Conservation (phyloP, 2,329 filamentous ascomycete species). For the Sphaerostilbella broomeana region DNA sequence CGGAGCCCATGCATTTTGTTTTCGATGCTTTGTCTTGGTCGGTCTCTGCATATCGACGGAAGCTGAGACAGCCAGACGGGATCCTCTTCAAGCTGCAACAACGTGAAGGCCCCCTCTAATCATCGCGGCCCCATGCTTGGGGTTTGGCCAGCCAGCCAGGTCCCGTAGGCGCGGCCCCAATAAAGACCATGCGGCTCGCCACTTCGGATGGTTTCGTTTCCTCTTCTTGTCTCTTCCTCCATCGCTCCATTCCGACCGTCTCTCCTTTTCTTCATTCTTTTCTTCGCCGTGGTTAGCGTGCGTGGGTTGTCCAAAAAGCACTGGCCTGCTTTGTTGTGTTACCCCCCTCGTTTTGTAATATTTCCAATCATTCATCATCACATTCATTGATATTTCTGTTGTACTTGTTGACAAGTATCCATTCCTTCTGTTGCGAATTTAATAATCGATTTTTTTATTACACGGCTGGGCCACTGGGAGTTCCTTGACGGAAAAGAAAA, state of each 20-base stretch:
- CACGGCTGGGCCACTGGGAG: slow-evolving; percentile 8
- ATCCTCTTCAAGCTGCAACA: slow-evolving; percentile 6
- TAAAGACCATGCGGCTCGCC: slow-evolving; percentile 2
- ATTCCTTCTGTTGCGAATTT: slow-evolving; percentile 1
- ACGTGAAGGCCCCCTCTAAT: slow-evolving; percentile 3
- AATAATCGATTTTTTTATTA: slow-evolving; percentile 1
- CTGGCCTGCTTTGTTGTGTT: slow-evolving; percentile 17
- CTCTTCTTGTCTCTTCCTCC: slow-evolving; percentile 7
- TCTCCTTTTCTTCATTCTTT: slow-evolving; percentile 7
- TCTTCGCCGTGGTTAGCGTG: background rate
- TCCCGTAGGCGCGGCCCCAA: slow-evolving; percentile 3
- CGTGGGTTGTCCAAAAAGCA: slow-evolving; percentile 15
- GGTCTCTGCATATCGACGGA: slow-evolving; percentile 1
- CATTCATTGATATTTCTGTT: slow-evolving; percentile 7
- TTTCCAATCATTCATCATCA: background rate
- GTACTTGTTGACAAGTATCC: no score
- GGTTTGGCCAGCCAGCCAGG: slow-evolving; percentile 6
- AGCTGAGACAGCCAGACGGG: slow-evolving; percentile 8
- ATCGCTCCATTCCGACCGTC: slow-evolving; percentile 11
- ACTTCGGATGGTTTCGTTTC: background rate
- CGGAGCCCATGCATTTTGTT: no score
- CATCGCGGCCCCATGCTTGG: slow-evolving; percentile 7
- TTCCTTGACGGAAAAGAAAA: background rate
- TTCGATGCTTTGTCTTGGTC: no score
- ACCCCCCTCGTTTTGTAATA: slow-evolving; percentile 13